Evolutionary conservation across 331 rosid species (phyloP), one percentile per base, ranked within the genome.

Genomic region (Pyracantha coccinea): DNA sequence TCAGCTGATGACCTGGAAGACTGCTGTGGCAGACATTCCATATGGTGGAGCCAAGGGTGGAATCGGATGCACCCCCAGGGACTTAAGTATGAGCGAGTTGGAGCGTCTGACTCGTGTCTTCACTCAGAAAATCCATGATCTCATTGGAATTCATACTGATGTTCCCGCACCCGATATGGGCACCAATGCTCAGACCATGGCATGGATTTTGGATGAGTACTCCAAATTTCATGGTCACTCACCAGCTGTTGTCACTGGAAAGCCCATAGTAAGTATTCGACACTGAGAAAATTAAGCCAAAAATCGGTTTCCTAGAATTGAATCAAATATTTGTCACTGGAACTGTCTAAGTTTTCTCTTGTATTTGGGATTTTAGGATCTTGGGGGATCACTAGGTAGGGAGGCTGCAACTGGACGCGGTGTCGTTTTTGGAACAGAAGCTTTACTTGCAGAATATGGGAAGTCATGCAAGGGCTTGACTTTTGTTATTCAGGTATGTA

Each of bases 41-140:
- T 93, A 93, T 29, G 98, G 98, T 69, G 98, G 98, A 74, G 98
- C 98, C 23, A 90, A 93, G 86, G 98, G 98, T 53, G 98, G 98
- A 50, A 93, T 93, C 20, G 97, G 97, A 70, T 93, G 98, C 89
- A 84, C 82, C 50, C 98, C 98, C 0, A 82, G 87, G 80, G 98
- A 91, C 24, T 75, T 93, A 20, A 93, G 92, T 63, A 44, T 66
- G 20, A 93, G 89, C 35, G 98, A 93, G 83, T 86, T 90, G 82
- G 97, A 93, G 82, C 95, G 96, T 35, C 88, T 93, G 23, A 93
- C 98, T 81, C 97, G 96, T 6, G 98, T 93, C 81, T 93, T 93
- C 82, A 93, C 98, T 53, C 97, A 91, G 68, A 93, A 88, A 87
- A 93, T 93, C 64, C 97, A 93, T 58, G 98, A 91, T 71, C 91